Evolutionary conservation across 2,329 filamentous ascomycete genomes (phyloP).

Genomic region (Beauveria pseudobassiana): DNA sequence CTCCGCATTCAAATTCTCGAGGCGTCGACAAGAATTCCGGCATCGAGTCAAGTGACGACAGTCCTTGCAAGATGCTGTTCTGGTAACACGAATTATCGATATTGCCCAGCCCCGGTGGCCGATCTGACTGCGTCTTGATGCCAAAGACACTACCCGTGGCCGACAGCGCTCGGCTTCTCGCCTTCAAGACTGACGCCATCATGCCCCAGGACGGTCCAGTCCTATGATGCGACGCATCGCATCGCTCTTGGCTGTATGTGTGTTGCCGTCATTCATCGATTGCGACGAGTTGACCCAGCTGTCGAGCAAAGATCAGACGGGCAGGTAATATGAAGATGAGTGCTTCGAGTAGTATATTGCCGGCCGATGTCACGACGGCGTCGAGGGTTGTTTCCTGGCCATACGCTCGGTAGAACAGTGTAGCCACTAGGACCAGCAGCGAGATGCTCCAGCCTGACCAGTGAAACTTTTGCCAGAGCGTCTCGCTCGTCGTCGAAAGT

Average conservation of each 20-base stretch:
- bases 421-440: constrained; percentile 24
- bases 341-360: constrained; percentile 51
- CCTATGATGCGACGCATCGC: constrained; percentile 57
- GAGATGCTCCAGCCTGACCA: constrained; percentile 30
- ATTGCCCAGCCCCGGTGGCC: constrained; percentile 71
- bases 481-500: constrained; percentile 19
- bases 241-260: constrained; percentile 55
- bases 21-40: constrained; percentile 52
- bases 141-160: constrained; percentile 39
- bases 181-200: constrained; percentile 50
- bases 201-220: constrained; percentile 46
- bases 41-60: constrained; percentile 68
- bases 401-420: constrained; percentile 28
- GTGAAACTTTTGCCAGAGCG: constrained; percentile 24
- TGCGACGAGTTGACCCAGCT: constrained; percentile 42
- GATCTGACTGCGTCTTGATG: constrained; percentile 32
- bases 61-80: constrained; percentile 84
- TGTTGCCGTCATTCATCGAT: constrained; percentile 31
- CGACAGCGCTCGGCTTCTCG: constrained; percentile 47
- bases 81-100: constrained; percentile 96
- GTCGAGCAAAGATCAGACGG: constrained; percentile 48
- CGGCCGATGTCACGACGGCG: constrained; percentile 19
- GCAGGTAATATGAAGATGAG: constrained; percentile 51
- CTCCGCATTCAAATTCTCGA: constrained; percentile 21
- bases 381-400: constrained; percentile 25